phyloP scores from a whole-genome alignment of 148 eudicot genomes.

The Camellia lanceoleosa region DNA sequence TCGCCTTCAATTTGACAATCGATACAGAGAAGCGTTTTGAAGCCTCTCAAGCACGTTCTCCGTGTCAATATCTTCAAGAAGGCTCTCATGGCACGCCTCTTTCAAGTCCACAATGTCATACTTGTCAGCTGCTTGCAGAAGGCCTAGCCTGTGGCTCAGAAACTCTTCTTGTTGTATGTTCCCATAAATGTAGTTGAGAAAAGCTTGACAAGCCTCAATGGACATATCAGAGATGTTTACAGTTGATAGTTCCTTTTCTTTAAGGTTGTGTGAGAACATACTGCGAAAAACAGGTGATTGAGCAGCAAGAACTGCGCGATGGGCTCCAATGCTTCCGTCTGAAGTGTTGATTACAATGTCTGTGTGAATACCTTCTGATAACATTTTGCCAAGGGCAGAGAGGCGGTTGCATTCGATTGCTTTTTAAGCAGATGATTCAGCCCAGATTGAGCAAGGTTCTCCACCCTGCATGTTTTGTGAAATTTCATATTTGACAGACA shows the following conservation, averaged over 20 bases:
- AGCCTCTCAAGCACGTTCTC: conserved; percentile 80
- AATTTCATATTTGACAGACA: neutral
- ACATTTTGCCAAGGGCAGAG: conserved; percentile 53
- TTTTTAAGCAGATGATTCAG: conserved; percentile 36
- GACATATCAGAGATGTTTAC: conserved; percentile 78
- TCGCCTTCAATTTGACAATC: conserved; percentile 58
- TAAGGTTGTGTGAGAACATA: conserved; percentile 85
- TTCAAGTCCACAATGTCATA: conserved; percentile 75
- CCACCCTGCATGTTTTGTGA: conserved; percentile 43
- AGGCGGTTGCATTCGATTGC: conserved; percentile 51
- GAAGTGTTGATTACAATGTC: conserved; percentile 67
- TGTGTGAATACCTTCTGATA: conserved; percentile 73
- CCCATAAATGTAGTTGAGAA: conserved; percentile 69
- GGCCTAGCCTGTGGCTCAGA: conserved; percentile 54
- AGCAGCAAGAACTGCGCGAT: conserved; percentile 78
- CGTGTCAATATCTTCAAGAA: conserved; percentile 68
- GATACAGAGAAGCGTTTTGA: conserved; percentile 59
- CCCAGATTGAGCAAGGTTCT: conserved; percentile 70
- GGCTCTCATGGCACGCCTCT: conserved; percentile 76
- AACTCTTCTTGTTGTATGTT: conserved; percentile 51
- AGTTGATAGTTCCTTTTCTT: conserved; percentile 56
- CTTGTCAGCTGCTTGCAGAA: conserved; percentile 76
- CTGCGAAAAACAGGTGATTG: conserved; percentile 71
- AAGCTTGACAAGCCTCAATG: conserved; percentile 56
- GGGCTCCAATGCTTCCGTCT: conserved; percentile 58